A percentile compares a stretch with the other conserved stretches of the same genome.
Conservation (phyloP, 2,329 filamentous ascomycete genomes). For the Aspergillus sp. region DNA sequence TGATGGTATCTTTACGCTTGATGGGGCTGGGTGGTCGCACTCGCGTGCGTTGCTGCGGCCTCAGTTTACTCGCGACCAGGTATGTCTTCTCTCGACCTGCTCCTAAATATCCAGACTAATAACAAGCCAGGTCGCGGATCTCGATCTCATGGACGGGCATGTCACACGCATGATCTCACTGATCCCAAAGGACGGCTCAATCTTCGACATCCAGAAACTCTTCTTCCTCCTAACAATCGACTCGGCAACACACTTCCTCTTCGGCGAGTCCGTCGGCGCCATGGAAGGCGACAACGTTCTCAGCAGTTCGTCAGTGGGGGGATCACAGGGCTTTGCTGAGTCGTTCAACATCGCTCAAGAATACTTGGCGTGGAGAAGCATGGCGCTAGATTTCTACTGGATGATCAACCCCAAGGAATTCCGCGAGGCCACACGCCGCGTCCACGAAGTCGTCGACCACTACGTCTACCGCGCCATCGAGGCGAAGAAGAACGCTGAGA, state of each 20-base stretch:
- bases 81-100: constrained; percentile 40
- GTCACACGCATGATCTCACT: constrained; percentile 70
- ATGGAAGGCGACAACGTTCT: constrained; percentile 56
- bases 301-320: constrained; percentile 41
- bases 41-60: constrained; percentile 80
- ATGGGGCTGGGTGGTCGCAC: constrained; percentile 76
- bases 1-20: constrained; percentile 67
- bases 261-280: constrained; percentile 74
- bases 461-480: constrained; percentile 52
- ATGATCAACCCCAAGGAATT: constrained; percentile 46
- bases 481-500: constrained; percentile 39
- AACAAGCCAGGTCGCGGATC: constrained; percentile 54
- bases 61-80: constrained; percentile 82
- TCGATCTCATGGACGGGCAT: constrained; percentile 80
- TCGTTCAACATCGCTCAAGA: constrained; percentile 43
- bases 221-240: constrained; percentile 85
- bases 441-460: constrained; percentile 55
- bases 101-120: not conserved
- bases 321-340: constrained; percentile 40
- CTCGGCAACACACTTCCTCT: constrained; percentile 82
- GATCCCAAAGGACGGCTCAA: constrained; percentile 52
- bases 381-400: constrained; percentile 43
- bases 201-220: constrained; percentile 73
- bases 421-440: constrained; percentile 43
- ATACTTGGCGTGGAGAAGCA: constrained; percentile 34